Conservation (phyloP, 208 protist species). For the Plasmodiophora brassicae region DNA sequence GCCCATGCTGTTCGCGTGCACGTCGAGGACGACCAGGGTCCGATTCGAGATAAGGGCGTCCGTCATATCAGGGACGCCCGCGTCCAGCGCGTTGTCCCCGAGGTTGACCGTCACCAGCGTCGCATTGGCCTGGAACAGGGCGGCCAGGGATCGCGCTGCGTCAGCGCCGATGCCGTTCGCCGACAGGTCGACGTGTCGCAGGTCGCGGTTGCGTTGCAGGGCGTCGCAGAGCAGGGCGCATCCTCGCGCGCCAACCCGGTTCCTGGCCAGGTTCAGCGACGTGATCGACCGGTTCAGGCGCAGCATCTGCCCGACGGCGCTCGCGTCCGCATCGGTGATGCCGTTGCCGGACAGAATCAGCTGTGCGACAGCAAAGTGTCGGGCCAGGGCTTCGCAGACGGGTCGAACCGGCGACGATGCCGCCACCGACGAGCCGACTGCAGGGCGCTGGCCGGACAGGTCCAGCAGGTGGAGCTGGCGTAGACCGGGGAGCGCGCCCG, state of each 20-base stretch:
- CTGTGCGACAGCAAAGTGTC: background rate
- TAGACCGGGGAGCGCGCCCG: background rate
- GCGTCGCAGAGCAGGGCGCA: background rate
- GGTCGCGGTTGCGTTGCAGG: background rate
- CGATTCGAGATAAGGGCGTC: background rate
- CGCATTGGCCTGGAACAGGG: background rate
- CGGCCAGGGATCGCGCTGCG: background rate
- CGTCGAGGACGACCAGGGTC: conserved; percentile 35
- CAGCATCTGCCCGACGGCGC: background rate
- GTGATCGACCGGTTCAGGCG: background rate
- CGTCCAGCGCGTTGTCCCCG: background rate
- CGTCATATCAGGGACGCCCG: background rate
- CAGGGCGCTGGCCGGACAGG: background rate
- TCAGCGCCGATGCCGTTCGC: background rate
- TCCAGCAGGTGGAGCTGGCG: background rate
- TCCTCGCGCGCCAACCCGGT: background rate
- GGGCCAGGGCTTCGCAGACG: background rate
- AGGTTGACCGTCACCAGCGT: background rate
- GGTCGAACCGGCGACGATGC: background rate
- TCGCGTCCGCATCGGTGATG: background rate
- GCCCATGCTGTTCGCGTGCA: conserved; percentile 30
- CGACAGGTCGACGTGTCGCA: background rate
- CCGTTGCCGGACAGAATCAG: background rate
- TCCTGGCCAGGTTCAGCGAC: background rate
- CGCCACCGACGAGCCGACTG: background rate